Evolutionary conservation across 2,329 filamentous ascomycete genomes (phyloP).

Genomic region (Exophiala sp.): DNA sequence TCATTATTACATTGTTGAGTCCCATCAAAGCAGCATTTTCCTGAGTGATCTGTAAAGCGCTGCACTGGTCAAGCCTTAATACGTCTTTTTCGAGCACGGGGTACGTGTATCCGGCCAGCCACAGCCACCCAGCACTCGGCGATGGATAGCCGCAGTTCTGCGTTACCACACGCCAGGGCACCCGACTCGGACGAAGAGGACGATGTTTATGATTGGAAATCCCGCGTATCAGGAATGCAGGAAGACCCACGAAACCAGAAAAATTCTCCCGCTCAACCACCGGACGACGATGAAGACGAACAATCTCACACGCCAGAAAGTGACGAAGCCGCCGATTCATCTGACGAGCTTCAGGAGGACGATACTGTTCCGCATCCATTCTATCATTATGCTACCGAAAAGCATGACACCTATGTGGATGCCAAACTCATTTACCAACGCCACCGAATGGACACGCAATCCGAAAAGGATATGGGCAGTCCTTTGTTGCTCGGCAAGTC

Average conservation of each 20-base stretch:
- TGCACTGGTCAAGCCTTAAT: too few species aligned
- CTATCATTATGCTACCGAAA: slow-evolving; percentile 90
- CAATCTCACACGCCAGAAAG: slow-evolving; percentile 10
- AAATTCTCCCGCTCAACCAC: slow-evolving; percentile 7
- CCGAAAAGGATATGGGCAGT: slow-evolving; percentile 33
- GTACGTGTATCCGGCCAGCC: slow-evolving; percentile 1
- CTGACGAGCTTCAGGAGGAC: slow-evolving; percentile 23
- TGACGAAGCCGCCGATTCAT: slow-evolving; percentile 12
- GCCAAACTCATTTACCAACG: slow-evolving; percentile 95
- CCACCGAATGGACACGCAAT: slow-evolving; percentile 60
- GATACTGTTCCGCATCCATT: slow-evolving; percentile 53
- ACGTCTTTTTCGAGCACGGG: background rate
- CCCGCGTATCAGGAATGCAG: slow-evolving; percentile 16
- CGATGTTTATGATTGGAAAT: slow-evolving; percentile 24
- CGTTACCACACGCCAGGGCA: slow-evolving; percentile 16
- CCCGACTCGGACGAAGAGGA: slow-evolving; percentile 27
- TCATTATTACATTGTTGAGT: too few species aligned
- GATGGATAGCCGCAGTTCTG: slow-evolving; percentile 25
- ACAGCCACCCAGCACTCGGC: background rate
- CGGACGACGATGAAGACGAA: slow-evolving; percentile 9
- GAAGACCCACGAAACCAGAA: slow-evolving; percentile 12
- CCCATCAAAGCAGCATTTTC: too few species aligned
- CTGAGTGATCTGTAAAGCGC: too few species aligned
- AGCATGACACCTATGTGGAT: slow-evolving; percentile 89
- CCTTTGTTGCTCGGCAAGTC: slow-evolving; percentile 36